Evolutionary conservation across 2,329 filamentous ascomycete genomes (phyloP), one percentile per base, ranked within the genome.

Genomic region (Colletotrichum aenigma): DNA sequence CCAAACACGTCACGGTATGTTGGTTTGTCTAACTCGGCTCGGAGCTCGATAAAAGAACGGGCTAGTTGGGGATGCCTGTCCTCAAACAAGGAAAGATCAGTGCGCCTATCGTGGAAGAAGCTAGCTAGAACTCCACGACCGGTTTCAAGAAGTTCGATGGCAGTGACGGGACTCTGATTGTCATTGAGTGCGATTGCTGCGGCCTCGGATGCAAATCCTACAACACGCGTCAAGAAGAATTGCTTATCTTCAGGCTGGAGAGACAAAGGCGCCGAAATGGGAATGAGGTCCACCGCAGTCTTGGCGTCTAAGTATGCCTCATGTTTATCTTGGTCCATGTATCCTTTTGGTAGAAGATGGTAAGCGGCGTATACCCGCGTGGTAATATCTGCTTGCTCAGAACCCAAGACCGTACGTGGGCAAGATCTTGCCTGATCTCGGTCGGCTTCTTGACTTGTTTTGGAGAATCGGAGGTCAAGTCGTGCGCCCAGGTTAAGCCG

Each of bases 71-170:
- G 52, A 6, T 68, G 52, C 1, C 52, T 30, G n/a, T 12, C 18
- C 13, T 60, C 61, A 2, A 77, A 30, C 6, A 62, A 30, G 2
- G 61, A 64, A 1, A 74, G 2, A 70, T 80, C 77, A 1, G 64
- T 66, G 7, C 80, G 79, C 32, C 81, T 77, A 18, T 81, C 76
- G 18, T 77, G 15, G 3, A 81, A 52, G 16, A 77, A 75, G 18
- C 72, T 74, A 6, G 78, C 77, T 28, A 83, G 61, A 10, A 83
- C 74, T 10, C 80, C 80, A 16, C 82, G 80, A 10, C 81, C 81
- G 1, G 71, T 74, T 62, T 83, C 81, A 6, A 83, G 77, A 7
- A 79, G 66, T 13, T 73, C 30, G 0, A 83, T 32, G 1, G 79
- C 80, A 8, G 48, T 43, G 21, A 32, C 13, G 1, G 77, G 58